phyloP scores from a whole-genome alignment of 306 rosid species.

The Hippophae gyantsensis region DNA sequence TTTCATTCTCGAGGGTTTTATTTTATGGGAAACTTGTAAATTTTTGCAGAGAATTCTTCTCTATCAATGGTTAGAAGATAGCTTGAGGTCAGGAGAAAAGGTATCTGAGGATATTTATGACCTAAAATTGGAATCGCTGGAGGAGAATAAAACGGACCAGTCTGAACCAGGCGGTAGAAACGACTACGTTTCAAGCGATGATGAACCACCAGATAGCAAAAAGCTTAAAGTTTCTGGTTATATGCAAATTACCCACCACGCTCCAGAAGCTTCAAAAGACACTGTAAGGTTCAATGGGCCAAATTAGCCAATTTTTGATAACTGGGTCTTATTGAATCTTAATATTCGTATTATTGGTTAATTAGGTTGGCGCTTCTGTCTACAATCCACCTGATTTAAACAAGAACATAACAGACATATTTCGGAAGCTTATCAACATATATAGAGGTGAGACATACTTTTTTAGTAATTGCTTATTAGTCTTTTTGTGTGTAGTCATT shows the following conservation, averaged over 20 bases:
- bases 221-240: constrained; percentile 35
- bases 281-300: constrained; percentile 26
- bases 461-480: constrained; percentile 2
- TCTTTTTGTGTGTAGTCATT: neutral
- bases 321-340: neutral
- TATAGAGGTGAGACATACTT: constrained; percentile 53
- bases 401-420: constrained; percentile 67
- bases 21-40: neutral
- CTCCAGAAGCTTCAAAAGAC: constrained; percentile 23
- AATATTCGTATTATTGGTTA: neutral
- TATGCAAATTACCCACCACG: neutral
- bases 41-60: constrained; percentile 40
- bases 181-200: constrained; percentile 18
- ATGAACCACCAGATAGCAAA: constrained; percentile 29
- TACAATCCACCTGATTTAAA: constrained; percentile 80
- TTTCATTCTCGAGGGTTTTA: neutral
- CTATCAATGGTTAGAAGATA: constrained; percentile 78
- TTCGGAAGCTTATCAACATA: constrained; percentile 77
- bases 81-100: constrained; percentile 70
- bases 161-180: constrained; percentile 11
- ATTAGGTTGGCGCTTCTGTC: constrained; percentile 17
- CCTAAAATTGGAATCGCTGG: constrained; percentile 33
- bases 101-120: constrained; percentile 51
- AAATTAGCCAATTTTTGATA: neutral
- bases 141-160: constrained; percentile 23